Evolutionary conservation across 495 filamentous ascomycete genomes (phyloP).

Genomic region (Podospora pseudoanserina): DNA sequence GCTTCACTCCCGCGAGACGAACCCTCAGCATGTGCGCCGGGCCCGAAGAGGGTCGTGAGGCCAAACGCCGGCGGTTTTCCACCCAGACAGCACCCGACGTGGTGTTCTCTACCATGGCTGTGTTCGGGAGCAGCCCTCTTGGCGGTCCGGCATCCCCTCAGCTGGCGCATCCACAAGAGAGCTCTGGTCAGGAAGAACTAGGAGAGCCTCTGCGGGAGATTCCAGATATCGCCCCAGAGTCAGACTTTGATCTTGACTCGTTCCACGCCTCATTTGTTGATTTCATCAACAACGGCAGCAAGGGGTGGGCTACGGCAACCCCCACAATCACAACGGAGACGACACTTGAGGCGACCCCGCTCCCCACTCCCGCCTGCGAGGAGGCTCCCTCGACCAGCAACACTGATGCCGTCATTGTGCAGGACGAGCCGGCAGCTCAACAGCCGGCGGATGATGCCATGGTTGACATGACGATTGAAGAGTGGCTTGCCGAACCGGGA

Average conservation of each 20-base stretch:
- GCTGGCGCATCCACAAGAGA: conserved; percentile 11
- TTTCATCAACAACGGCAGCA: conserved; percentile 15
- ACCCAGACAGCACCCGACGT: conserved; percentile 13
- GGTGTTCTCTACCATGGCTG: conserved; percentile 1
- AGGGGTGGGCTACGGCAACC: background rate
- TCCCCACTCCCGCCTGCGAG: background rate
- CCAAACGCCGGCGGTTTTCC: conserved; percentile 23
- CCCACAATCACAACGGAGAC: background rate
- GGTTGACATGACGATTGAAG: conserved; percentile 30
- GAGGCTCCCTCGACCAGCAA: background rate
- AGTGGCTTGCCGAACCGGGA: conserved; percentile 33
- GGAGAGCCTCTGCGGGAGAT: conserved; percentile 6
- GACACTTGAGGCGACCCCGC: background rate
- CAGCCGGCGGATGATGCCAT: conserved; percentile 19
- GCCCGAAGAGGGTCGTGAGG: conserved; percentile 13
- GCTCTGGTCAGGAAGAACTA: background rate
- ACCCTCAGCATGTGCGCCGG: background rate
- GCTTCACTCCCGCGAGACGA: background rate
- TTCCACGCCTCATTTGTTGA: conserved; percentile 22
- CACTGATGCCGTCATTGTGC: background rate
- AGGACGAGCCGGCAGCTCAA: background rate
- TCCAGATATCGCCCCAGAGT: conserved; percentile 1
- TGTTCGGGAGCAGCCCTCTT: conserved; percentile 4
- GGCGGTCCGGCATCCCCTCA: conserved; percentile 3
- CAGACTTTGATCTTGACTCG: conserved; percentile 23